Conservation (phyloP, 768 basidiomycete species). For the Boletus edulis region DNA sequence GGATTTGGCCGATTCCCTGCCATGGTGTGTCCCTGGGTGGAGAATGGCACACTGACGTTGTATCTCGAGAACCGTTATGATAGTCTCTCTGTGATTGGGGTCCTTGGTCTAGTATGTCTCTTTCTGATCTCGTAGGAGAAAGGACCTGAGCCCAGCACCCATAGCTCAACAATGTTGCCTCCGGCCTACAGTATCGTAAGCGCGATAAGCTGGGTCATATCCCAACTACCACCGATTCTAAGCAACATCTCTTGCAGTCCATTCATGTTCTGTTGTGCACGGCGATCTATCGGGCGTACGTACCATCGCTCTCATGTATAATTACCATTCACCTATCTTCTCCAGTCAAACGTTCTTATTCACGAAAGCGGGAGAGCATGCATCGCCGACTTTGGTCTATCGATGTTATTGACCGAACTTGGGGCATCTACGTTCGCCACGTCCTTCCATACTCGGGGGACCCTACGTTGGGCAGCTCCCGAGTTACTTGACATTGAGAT, state of each 20-base stretch:
- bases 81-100: neutral
- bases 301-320: too few relatives aligned
- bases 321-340: neutral
- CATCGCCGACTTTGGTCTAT: too few relatives aligned
- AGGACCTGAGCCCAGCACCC: neutral
- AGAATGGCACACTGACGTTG: neutral
- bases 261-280: conserved; percentile 17
- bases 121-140: too few relatives aligned
- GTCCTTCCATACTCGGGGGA: conserved; percentile 17
- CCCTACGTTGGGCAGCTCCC: neutral
- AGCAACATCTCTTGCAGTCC: conserved; percentile 3
- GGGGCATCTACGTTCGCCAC: conserved; percentile 13
- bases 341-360: too few relatives aligned
- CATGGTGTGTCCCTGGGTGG: too few relatives aligned
- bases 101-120: neutral
- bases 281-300: conserved; percentile 20
- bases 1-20: too few relatives aligned
- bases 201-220: too few relatives aligned
- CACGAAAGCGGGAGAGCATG: too few relatives aligned
- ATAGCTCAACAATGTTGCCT: conserved; percentile 8
- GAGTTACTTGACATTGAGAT: conserved; percentile 10
- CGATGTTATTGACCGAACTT: too few relatives aligned
- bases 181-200: too few relatives aligned
- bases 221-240: neutral
- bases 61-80: conserved; percentile 16